Base-by-base conservation (phyloP, 768 basidiomycete species). In the Termitomyces eurrhizus region DNA sequence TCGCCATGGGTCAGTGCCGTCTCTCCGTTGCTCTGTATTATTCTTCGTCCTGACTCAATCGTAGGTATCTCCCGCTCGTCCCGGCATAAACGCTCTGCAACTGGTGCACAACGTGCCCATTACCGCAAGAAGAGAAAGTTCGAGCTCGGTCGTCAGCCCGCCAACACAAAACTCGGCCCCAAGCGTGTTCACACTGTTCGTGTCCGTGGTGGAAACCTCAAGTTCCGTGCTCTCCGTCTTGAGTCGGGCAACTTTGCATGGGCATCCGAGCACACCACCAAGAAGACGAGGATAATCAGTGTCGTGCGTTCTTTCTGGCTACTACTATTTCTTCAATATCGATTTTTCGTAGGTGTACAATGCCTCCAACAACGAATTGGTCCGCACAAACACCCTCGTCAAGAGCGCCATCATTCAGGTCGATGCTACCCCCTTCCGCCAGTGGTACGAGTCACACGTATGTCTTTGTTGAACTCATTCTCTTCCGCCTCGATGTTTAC, bases 71-170 rank as follows among this genome's bases (percentile, higher is more conserved):
- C 96, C 72, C 90, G 96, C 70, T 86, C 94, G 66, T 96, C 95
- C 70, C 86, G 96, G 75, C 94, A 98, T 85, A 98, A 98, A 81
- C 93, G 95, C 74, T 91, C 94, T 67, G 89, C 85, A 69, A 89
- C 93, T 52, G 96, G 93, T 71, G 93, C 91, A 62, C 91, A 94
- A 78, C 89, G 91, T 70, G 87, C 94, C 69, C 87, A 90, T 80
- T 96, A 95, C 82, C 93, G 96, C 84, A 99, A 99, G 87, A 99
- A 98, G 93, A 89, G 97, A 89, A 98, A 98, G 83, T 98, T 98
- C 80, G 97, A 99, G 85, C 88, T 98, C 71, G 97, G 96, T 74
- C 94, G 97, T 74, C 97, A 98, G 75, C 82, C 97, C 60, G 97
- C 97, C 67, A 94, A 81, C 85, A 99, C 97, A 73, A 98, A 93